Conservation (phyloP, 192 early-diverging fungal genomes). For the Entophlyctis luteolus region DNA sequence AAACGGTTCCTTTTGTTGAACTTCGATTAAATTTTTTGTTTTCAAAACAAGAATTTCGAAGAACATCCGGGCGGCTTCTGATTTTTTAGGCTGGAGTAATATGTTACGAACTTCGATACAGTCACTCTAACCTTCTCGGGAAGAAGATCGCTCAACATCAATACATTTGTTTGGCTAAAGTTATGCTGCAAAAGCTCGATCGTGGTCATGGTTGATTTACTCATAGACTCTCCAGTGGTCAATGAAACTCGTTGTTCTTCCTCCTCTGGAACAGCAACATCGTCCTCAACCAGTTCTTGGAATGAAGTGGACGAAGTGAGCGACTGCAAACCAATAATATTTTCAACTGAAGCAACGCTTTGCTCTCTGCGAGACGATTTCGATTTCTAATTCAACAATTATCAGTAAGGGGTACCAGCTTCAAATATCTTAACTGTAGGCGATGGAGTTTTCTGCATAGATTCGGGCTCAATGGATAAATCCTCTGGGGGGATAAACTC, state of each 20-base stretch:
- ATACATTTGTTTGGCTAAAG: constrained; percentile 3
- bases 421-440: too few relatives aligned
- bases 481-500: too few relatives aligned
- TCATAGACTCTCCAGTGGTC: constrained; percentile 29
- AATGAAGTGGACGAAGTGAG: background rate
- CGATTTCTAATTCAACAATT: too few relatives aligned
- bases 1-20: constrained; percentile 75
- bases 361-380: too few relatives aligned
- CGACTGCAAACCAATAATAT: background rate
- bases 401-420: too few relatives aligned
- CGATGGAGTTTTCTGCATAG: too few relatives aligned
- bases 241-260: constrained; percentile 18
- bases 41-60: constrained; percentile 90
- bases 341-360: too few relatives aligned
- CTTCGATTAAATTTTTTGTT: constrained; percentile 78
- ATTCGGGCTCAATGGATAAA: too few relatives aligned
- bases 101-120: background rate
- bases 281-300: constrained; percentile 7
- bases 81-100: constrained; percentile 42
- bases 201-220: constrained; percentile 26
- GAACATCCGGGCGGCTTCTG: constrained; percentile 78
- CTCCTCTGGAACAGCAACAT: background rate
- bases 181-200: constrained; percentile 32
- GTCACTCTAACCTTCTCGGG: constrained; percentile 12
- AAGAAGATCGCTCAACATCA: background rate